These are phyloP conservation scores for Penicillium samsonianum DNA, from an alignment of 495 filamentous ascomycete species.

Conservation along the genomic window DNA sequence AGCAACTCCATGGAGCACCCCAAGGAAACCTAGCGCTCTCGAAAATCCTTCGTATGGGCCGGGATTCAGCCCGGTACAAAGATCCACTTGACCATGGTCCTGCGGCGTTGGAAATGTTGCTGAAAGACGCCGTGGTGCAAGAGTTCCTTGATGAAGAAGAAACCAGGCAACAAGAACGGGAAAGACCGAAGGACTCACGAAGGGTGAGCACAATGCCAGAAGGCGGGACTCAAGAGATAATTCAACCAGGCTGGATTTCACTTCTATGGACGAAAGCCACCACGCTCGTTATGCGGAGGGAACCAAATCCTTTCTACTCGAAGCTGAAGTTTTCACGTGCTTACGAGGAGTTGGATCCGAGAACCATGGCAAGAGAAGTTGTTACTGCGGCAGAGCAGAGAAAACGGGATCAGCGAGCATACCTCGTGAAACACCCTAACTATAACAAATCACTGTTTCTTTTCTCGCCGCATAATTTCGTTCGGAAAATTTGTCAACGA, in stretches of 20 bases:
- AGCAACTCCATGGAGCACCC: constrained; percentile 70
- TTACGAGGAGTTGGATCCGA: constrained; percentile 77
- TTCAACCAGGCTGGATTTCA: constrained; percentile 57
- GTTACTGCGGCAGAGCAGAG: constrained; percentile 78
- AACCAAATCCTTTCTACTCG: constrained; percentile 96
- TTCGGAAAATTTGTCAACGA: constrained; percentile 81
- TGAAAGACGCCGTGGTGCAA: constrained; percentile 90
- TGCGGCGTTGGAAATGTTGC: constrained; percentile 87
- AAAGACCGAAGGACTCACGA: constrained; percentile 26
- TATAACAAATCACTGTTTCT: constrained; percentile 94
- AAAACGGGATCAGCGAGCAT: constrained; percentile 86
- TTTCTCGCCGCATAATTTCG: constrained; percentile 72
- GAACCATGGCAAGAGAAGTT: constrained; percentile 84
- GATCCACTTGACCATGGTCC: constrained; percentile 88
- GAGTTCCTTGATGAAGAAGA: constrained; percentile 86
- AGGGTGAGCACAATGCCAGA: constrained; percentile 29
- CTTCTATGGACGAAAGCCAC: constrained; percentile 57
- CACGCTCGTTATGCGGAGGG: constrained; percentile 57
- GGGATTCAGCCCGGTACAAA: constrained; percentile 59
- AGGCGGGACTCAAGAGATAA: constrained; percentile 30
- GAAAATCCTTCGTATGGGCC: constrained; percentile 80
- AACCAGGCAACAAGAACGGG: constrained; percentile 29
- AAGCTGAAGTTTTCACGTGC: constrained; percentile 70
- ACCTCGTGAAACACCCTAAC: constrained; percentile 78
- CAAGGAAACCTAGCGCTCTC: constrained; percentile 80